Evolutionary conservation across 2,329 filamentous ascomycete genomes (phyloP), one percentile per base, ranked within the genome.

Genomic region (Diplocarpon rosae): DNA sequence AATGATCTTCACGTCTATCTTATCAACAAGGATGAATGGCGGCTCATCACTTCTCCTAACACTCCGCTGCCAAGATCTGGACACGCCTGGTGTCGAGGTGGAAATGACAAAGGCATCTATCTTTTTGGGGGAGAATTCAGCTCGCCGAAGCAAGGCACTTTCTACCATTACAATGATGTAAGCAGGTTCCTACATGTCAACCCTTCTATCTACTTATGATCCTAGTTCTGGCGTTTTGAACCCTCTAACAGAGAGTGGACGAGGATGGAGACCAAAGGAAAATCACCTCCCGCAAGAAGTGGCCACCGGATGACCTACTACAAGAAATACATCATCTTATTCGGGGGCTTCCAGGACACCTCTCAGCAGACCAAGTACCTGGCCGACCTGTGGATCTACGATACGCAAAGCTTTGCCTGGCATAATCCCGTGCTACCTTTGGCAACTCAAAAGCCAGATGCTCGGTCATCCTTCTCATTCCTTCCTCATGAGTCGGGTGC

Each of bases 41-140:
- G 85, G 51, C 79, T 82, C 55, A 81, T 96, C 42, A 95, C 86
- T 1, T 88, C 81, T 50, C 89, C 89, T 3, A 98, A 98, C 63
- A 84, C 84, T 11, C 92, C 92, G 1, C 71, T 96, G 30, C 92
- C 92, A 11, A 75, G 92, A 48, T 90, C 83, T 48, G 92, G 92
- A 2, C 92, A 96, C 72, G 90, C 92, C 13, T 95, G 89, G 87
- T 93, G 86, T 58, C 77, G 88, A 47, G 88, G 85, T 46, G 85
- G 84, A 38, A 95, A 95, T 64, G 71, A 70, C 49, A 76, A 82
- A 13, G 84, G 83, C 29, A 76, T 96, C 42, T 98, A 94, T 63
- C 69, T 98, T 13, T 96, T 96, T 59, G 92, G 92, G 52, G 92
- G 90, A 49, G 92, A 98, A 66, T 98, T 98, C 64, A 93, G 85